Evolutionary conservation across 176 grass and related monocot genomes (phyloP).

Genomic region (Melocanna baccifera): DNA sequence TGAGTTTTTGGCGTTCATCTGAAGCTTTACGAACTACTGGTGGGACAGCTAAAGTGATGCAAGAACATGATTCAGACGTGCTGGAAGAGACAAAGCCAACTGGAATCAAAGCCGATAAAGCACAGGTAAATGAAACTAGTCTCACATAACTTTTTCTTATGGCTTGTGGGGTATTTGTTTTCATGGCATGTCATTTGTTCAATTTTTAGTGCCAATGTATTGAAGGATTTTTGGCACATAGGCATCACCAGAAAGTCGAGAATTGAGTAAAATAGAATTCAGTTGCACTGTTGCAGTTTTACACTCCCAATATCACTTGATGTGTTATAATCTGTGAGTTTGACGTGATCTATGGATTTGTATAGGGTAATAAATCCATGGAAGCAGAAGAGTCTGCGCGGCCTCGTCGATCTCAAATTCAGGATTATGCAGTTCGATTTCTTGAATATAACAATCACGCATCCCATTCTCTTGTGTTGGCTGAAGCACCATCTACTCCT

Average conservation of each 20-base stretch:
- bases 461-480: conserved; percentile 37
- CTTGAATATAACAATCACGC: conserved; percentile 64
- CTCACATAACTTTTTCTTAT: conserved; percentile 1
- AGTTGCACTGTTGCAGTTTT: neutral
- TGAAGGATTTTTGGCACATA: neutral
- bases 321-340: conserved; percentile 6
- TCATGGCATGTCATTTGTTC: neutral
- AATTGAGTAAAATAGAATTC: conserved; percentile 5
- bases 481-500: conserved; percentile 80
- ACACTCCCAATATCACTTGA: neutral
- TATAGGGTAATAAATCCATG: conserved; percentile 27
- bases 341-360: conserved; percentile 34
- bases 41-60: conserved; percentile 21
- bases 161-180: neutral
- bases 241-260: neutral
- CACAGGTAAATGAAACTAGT: conserved; percentile 33
- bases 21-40: conserved; percentile 31
- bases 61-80: conserved; percentile 21
- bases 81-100: conserved; percentile 22
- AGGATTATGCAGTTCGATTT: conserved; percentile 80
- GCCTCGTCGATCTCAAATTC: conserved; percentile 39
- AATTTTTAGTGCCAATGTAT: conserved; percentile 5
- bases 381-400: conserved; percentile 11
- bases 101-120: conserved; percentile 38
- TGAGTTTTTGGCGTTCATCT: conserved; percentile 72